phyloP scores from a whole-genome alignment of 805 yeast genomes.

The Candida jianshihensis region DNA sequence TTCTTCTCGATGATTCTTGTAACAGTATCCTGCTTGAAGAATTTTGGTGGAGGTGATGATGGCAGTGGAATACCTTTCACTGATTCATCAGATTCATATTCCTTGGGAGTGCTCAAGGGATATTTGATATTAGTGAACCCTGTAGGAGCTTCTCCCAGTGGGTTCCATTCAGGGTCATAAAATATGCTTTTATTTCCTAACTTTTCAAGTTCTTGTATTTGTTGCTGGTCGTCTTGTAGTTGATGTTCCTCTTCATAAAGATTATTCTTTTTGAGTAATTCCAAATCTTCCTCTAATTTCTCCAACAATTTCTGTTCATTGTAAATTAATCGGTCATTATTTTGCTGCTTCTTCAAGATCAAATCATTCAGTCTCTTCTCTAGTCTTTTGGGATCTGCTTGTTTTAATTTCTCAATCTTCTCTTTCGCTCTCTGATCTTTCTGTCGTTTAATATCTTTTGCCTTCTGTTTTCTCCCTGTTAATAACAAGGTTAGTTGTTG shows the following conservation, averaged over 20 bases:
- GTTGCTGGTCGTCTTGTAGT: not conserved
- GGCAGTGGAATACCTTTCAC: conserved; percentile 27
- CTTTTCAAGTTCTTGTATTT: conserved; percentile 7
- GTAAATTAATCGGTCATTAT: conserved; percentile 31
- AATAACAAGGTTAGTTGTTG: not conserved
- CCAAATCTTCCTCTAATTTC: conserved; percentile 33
- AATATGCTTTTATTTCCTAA: conserved; percentile 47
- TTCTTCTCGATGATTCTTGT: conserved; percentile 1
- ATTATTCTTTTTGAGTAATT: conserved; percentile 25
- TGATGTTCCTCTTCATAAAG: conserved; percentile 4
- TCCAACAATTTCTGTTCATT: conserved; percentile 28
- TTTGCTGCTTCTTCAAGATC: conserved; percentile 21
- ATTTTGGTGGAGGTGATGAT: conserved; percentile 13
- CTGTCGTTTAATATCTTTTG: conserved; percentile 18
- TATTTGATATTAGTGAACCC: conserved; percentile 9
- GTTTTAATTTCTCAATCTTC: conserved; percentile 19
- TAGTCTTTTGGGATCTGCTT: conserved; percentile 19
- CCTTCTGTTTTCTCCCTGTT: conserved; percentile 22
- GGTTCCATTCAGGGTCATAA: conserved; percentile 63
- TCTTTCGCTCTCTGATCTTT: conserved; percentile 18
- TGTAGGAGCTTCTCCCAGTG: conserved; percentile 47
- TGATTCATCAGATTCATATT: conserved; percentile 14
- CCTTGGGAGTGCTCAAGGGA: not conserved
- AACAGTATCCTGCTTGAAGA: conserved; percentile 10
- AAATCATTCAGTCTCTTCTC: conserved; percentile 16